Conservation (phyloP, 192 early-diverging fungal genomes). For the Kickxella alabastrina region DNA sequence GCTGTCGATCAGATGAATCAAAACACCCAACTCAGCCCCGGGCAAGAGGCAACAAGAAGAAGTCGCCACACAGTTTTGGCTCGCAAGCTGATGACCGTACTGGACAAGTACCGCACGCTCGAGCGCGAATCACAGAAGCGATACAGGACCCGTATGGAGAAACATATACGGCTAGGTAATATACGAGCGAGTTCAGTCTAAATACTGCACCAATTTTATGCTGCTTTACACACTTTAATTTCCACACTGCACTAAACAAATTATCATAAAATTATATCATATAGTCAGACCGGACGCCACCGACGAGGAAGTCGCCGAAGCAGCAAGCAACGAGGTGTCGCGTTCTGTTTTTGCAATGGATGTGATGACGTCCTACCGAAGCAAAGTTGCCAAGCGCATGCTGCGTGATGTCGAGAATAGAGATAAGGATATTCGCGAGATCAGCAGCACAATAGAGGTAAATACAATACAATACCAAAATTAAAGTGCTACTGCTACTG, state of each 20-base stretch:
- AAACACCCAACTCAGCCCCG: constrained; percentile 24
- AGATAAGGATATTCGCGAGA: constrained; percentile 41
- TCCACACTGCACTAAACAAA: too few species aligned
- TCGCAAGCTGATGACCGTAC: constrained; percentile 33
- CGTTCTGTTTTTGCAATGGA: constrained; percentile 51
- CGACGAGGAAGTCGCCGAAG: constrained; percentile 39
- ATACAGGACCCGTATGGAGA: constrained; percentile 44
- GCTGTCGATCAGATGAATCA: constrained; percentile 43
- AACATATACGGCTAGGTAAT: constrained; percentile 48
- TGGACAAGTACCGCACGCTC: constrained; percentile 43
- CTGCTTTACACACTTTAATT: background rate
- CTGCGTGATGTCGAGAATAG: constrained; percentile 48
- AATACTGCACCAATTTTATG: background rate
- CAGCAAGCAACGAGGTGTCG: constrained; percentile 29
- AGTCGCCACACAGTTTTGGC: constrained; percentile 37
- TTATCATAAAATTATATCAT: too few species aligned
- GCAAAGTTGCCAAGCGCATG: constrained; percentile 39
- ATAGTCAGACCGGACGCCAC: constrained; percentile 46
- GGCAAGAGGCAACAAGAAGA: constrained; percentile 41
- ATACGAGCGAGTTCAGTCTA: background rate
- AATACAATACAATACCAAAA: background rate
- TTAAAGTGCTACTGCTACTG: too few species aligned
- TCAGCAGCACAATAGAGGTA: constrained; percentile 43
- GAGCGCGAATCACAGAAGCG: constrained; percentile 46
- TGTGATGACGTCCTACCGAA: constrained; percentile 44